Evolutionary conservation across 2,329 filamentous ascomycete species (phyloP).

Genomic region (Epichloe sylvatica): DNA sequence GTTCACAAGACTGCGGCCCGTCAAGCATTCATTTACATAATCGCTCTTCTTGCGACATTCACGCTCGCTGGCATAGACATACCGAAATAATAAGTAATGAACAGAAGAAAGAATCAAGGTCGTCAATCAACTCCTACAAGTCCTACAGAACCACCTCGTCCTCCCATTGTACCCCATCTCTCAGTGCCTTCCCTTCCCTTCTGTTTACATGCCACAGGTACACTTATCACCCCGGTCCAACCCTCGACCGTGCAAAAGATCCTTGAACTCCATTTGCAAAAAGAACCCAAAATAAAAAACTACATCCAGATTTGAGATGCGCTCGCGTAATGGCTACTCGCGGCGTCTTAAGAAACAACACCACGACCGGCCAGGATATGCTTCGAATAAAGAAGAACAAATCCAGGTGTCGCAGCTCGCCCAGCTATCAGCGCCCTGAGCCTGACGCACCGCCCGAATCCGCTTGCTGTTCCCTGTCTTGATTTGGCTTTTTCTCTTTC

Average conservation of each 20-base stretch:
- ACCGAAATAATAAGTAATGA: not conserved
- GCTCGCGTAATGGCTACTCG: not conserved
- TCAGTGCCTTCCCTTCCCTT: slow-evolving; percentile 3
- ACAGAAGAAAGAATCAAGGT: not conserved
- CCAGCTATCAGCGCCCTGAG: slow-evolving; percentile 15
- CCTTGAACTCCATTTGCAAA: slow-evolving; percentile 25
- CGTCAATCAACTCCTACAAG: slow-evolving; percentile 11
- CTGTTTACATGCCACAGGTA: slow-evolving; percentile 10
- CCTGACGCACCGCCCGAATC: slow-evolving; percentile 38
- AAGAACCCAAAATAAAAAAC: slow-evolving; percentile 23
- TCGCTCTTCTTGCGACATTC: not conserved
- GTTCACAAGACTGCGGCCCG: not conserved
- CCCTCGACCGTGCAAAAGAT: slow-evolving; percentile 12
- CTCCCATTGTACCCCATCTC: not conserved
- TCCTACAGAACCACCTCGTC: slow-evolving; percentile 7
- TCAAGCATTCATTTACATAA: not conserved
- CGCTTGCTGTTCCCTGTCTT: slow-evolving; percentile 41
- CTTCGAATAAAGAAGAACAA: not conserved
- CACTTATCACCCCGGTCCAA: slow-evolving; percentile 5
- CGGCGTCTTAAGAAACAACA: slow-evolving; percentile 4
- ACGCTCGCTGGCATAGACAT: not conserved
- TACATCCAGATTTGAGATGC: slow-evolving; percentile 23
- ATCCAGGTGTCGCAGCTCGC: slow-evolving; percentile 1
- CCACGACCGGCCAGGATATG: not conserved
- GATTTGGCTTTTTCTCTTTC: slow-evolving; percentile 61